These are phyloP conservation scores for Malus asiatica DNA, from an alignment of 306 rosid species.

Conservation along the genomic window DNA sequence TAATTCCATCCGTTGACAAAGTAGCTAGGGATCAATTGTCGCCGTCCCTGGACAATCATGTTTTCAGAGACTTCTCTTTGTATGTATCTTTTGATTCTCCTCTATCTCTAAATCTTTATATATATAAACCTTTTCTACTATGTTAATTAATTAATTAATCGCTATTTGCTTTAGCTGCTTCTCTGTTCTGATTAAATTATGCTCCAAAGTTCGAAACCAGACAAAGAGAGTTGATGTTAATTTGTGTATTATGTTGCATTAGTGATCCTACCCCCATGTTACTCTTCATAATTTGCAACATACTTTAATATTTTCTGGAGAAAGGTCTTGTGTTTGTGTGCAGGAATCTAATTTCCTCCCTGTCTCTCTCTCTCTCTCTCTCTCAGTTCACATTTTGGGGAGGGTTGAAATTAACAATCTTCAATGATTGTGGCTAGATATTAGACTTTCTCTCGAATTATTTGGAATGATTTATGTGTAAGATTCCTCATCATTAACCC, in stretches of 20 bases:
- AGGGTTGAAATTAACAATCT: conserved; percentile 3
- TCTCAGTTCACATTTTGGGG: background rate
- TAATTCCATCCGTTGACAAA: background rate
- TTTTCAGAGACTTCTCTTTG: background rate
- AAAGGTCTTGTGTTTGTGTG: background rate
- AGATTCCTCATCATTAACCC: conserved; percentile 6
- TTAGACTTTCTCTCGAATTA: conserved; percentile 5
- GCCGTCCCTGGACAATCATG: background rate
- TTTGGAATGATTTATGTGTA: background rate
- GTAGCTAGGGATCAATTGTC: background rate
- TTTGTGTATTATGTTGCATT: background rate
- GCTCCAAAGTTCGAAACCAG: background rate
- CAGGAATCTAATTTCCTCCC: conserved; percentile 1
- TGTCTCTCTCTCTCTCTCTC: too few species aligned
- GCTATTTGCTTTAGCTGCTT: background rate
- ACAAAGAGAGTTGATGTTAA: conserved; percentile 7
- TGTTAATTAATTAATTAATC: background rate
- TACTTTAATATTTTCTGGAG: conserved; percentile 6
- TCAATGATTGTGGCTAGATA: conserved; percentile 15
- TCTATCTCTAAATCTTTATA: background rate
- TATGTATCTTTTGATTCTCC: conserved; percentile 2
- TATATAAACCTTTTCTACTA: background rate
- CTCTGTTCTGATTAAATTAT: conserved; percentile 5
- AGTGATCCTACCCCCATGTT: conserved; percentile 8
- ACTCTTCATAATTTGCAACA: conserved; percentile 3